Percentiles rank a stretch among this genome's conserved stretches.
phyloP scores from a whole-genome alignment of 139 green algal species.

The Dunaliella primolecta region DNA sequence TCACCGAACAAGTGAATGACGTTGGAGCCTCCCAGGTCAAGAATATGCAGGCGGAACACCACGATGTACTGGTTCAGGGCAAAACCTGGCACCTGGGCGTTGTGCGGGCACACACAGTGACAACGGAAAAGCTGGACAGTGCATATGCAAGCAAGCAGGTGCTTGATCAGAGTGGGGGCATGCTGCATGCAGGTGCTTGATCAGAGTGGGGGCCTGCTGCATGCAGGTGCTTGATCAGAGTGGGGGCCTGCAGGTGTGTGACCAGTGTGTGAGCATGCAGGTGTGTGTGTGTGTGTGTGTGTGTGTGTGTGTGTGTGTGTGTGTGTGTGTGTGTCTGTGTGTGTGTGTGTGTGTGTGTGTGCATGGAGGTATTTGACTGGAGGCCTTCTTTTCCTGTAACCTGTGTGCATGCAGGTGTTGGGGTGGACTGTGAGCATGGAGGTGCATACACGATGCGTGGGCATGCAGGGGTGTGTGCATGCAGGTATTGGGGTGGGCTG shows the following conservation, averaged over 20 bases:
- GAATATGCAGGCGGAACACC: slow-evolving; percentile 29
- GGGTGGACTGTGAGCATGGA: too few relatives aligned
- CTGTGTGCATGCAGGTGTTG: too few relatives aligned
- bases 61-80: slow-evolving; percentile 47
- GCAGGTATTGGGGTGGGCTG: too few relatives aligned
- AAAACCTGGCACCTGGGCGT: slow-evolving; percentile 60
- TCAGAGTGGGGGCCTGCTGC: too few relatives aligned
- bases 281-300: neutral
- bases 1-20: slow-evolving; percentile 32
- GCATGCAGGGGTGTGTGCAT: too few relatives aligned
- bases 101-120: too few relatives aligned
- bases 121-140: too few relatives aligned
- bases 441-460: too few relatives aligned
- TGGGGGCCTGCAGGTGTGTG: neutral
- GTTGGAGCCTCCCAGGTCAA: slow-evolving; percentile 51
- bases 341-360: neutral
- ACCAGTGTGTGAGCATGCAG: neutral
- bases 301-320: slow-evolving; percentile 1
- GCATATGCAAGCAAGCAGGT: too few relatives aligned
- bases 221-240: neutral
- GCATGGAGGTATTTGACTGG: neutral
- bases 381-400: too few relatives aligned
- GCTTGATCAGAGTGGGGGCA: too few relatives aligned
- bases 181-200: too few relatives aligned
- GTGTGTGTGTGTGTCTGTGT: neutral